Evolutionary conservation across 75 land plant genomes (phyloP), one percentile per base, ranked within the genome.

Genomic region (Cunninghamia lanceolata): DNA sequence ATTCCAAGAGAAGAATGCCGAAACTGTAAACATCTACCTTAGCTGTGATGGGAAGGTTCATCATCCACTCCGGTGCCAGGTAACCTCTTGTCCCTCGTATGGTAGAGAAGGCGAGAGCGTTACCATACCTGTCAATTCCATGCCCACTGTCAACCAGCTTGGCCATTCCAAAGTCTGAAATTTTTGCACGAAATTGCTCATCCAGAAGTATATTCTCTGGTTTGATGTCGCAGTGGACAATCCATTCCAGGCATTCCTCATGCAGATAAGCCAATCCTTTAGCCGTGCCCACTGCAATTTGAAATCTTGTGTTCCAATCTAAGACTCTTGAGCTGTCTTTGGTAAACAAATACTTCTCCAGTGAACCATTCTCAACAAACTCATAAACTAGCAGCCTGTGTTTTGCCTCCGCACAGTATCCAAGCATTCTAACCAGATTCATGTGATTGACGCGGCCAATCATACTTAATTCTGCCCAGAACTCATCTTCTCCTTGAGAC

Each of bases 1-100:
- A 46, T 46, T 46, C 50, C 11, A 46, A 46, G 50, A 46, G 50
- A 46, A 46, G 50, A 9, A 46, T 46, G 11, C 11, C 50, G 1
- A 46, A 46, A 9, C 11, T 46, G 50, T 46, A 46, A 46, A 0
- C 50, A 2, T 46, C 50, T 46, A 1, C 50, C 50, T 46, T 46
- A 0, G 50, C 50, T 46, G 50, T 46, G 50, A 46, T 46, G 11
- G 50, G 50, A 9, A 46, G 11, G 50, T 46, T 46, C 50, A 46
- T 46, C 50, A 1, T 46, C 50, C 50, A 46, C 50, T 46, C 50
- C 0, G 50, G 50, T 9, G 50, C 96, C 92, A 95, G 82, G 88
- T 95, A 95, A 40, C 95, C 96, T 4, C 89, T 90, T 5, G 94
- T 94, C 46, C 94, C 96, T 38, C 96, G 79, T n/a, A 90, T 88